Evolutionary conservation across 2,329 filamentous ascomycete species (phyloP).

Genomic region (Ophiostoma ips): DNA sequence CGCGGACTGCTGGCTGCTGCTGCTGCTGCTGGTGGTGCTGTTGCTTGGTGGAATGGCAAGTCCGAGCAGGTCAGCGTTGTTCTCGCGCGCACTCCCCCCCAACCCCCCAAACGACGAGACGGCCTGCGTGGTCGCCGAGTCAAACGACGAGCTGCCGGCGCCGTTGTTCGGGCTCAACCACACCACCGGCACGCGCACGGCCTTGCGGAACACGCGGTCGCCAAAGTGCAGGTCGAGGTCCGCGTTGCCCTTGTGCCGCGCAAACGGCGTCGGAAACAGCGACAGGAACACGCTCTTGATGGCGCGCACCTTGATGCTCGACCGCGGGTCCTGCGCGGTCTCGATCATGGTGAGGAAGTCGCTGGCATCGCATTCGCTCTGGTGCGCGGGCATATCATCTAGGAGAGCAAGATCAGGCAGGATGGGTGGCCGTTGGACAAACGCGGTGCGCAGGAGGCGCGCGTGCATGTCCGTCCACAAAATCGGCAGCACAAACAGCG

Average conservation of each 20-base stretch:
- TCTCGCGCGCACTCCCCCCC: no score
- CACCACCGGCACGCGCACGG: conserved; percentile 33
- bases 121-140: conserved; percentile 22
- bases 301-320: conserved; percentile 25
- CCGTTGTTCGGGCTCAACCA: conserved; percentile 33
- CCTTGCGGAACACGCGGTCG: conserved; percentile 27
- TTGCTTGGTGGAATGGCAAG: conserved; percentile 12
- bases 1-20: conserved; percentile 12
- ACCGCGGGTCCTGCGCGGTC: conserved; percentile 19
- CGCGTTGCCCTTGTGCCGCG: conserved; percentile 20
- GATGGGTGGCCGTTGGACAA: conserved; percentile 22
- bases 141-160: conserved; percentile 19
- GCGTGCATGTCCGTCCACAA: conserved; percentile 41
- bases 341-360: conserved; percentile 33
- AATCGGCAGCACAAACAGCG: conserved; percentile 38
- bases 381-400: no score
- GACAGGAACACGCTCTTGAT: conserved; percentile 31
- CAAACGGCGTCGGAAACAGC: conserved; percentile 26
- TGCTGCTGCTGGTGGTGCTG: background rate
- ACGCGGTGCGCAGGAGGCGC: conserved; percentile 32
- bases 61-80: conserved; percentile 8
- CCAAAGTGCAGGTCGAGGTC: conserved; percentile 39
- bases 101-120: conserved; percentile 22
- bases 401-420: conserved; percentile 26
- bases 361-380: no score